phyloP scores from a whole-genome alignment of 139 green algal genomes.

The Coelastrella sp. region DNA sequence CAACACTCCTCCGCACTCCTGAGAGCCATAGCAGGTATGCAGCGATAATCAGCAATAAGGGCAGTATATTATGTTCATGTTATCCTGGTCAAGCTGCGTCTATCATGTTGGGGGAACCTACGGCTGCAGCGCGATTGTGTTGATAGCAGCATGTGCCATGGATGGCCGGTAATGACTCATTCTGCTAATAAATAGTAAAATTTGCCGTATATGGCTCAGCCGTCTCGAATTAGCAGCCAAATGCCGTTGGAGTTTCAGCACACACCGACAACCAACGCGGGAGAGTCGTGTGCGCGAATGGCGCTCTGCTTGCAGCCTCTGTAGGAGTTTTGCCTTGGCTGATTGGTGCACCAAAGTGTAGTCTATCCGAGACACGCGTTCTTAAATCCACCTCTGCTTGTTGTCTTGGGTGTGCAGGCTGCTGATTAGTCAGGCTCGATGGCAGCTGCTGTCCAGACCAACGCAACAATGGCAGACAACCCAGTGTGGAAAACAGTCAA shows the following conservation, averaged over 20 bases:
- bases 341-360: too few species aligned
- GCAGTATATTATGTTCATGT: neutral
- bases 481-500: constrained; percentile 88
- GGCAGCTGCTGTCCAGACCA: neutral
- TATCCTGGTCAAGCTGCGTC: neutral
- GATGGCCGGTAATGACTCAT: neutral
- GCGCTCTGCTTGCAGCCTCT: too few species aligned
- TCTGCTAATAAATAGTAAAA: neutral
- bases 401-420: neutral
- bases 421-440: neutral
- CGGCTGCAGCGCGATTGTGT: constrained; percentile 1
- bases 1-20: neutral
- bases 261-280: constrained; percentile 12
- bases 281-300: too few species aligned
- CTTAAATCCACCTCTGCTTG: too few species aligned
- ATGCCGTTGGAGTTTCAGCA: neutral
- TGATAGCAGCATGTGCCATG: neutral
- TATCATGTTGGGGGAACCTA: neutral
- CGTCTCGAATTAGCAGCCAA: neutral
- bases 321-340: too few species aligned
- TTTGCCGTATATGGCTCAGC: neutral
- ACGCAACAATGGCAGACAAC: constrained; percentile 49
- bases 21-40: neutral
- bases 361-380: too few species aligned
- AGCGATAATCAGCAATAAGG: neutral